Conservation (phyloP, 2,329 filamentous ascomycete genomes). For the Ophiostoma sp. region DNA sequence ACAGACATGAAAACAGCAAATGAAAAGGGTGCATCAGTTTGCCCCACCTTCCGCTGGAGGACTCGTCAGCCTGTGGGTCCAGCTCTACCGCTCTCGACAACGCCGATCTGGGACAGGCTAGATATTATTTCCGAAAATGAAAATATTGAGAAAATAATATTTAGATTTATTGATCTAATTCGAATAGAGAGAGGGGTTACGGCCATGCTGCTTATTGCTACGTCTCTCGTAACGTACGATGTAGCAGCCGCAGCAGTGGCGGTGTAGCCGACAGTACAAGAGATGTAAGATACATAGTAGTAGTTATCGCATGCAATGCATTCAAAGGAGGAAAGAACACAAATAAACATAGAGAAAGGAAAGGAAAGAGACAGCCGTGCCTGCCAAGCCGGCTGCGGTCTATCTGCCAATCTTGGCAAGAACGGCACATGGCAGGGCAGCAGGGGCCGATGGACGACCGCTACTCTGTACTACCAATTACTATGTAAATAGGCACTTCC, state of each 20-base stretch:
- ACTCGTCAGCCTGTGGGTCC: slow-evolving; percentile 23
- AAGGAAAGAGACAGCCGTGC: neutral
- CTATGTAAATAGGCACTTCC: too few relatives aligned
- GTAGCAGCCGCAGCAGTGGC: neutral
- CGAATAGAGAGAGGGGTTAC: neutral
- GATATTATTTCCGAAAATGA: neutral
- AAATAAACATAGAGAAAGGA: neutral
- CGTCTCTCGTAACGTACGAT: neutral
- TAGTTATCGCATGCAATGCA: too few relatives aligned
- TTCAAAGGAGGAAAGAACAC: neutral
- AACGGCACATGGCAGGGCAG: neutral
- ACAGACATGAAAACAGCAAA: neutral
- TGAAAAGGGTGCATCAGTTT: neutral
- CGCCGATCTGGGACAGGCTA: slow-evolving; percentile 1
- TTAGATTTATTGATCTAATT: neutral
- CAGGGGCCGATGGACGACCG: neutral
- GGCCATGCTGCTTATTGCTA: neutral
- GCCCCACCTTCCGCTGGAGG: slow-evolving; percentile 15
- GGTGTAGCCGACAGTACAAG: neutral
- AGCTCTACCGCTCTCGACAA: slow-evolving; percentile 19
- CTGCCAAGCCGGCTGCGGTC: neutral
- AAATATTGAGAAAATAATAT: neutral
- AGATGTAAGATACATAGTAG: too few relatives aligned
- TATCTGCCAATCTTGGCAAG: slow-evolving; percentile 4
- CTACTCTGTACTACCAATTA: neutral